Percentiles rank a stretch among this genome's conserved stretches.
Conservation (phyloP, 2,329 filamentous ascomycete genomes). For the Leptographium flavum region DNA sequence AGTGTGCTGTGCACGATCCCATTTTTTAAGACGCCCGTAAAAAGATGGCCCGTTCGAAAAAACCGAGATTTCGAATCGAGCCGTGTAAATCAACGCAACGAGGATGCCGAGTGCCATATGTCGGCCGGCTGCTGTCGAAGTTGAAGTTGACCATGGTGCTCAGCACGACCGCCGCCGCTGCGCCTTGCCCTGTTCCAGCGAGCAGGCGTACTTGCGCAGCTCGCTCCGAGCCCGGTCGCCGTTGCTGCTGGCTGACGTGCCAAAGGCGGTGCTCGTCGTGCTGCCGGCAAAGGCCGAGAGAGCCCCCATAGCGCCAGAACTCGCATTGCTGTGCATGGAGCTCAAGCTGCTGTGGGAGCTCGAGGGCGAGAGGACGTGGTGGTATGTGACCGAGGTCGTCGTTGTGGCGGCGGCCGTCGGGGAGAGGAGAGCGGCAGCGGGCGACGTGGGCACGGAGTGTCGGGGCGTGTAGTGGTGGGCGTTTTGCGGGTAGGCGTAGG, state of each 20-base stretch:
- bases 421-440: constrained; percentile 9
- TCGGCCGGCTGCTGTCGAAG: too few relatives aligned
- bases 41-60: neutral
- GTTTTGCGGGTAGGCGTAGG: constrained; percentile 19
- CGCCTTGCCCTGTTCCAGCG: constrained; percentile 67
- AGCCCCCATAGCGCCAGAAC: constrained; percentile 6
- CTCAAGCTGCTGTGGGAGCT: constrained; percentile 75
- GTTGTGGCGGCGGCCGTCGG: constrained; percentile 7
- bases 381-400: constrained; percentile 16
- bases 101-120: too few relatives aligned
- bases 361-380: constrained; percentile 47
- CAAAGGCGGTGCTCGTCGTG: constrained; percentile 1
- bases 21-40: constrained; percentile 5
- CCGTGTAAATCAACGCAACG: too few relatives aligned
- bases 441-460: constrained; percentile 15
- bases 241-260: constrained; percentile 33
- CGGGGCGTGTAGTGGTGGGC: constrained; percentile 7
- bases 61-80: too few relatives aligned
- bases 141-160: neutral
- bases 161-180: constrained; percentile 44
- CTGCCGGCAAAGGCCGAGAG: constrained; percentile 8
- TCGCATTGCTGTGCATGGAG: constrained; percentile 53
- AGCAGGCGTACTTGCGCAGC: constrained; percentile 72
- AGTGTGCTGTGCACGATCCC: too few relatives aligned
- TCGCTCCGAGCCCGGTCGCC: constrained; percentile 59